These are phyloP conservation scores for Bimuria novae-zelandiae DNA, from an alignment of 2,329 filamentous ascomycete genomes.

Conservation along the genomic window DNA sequence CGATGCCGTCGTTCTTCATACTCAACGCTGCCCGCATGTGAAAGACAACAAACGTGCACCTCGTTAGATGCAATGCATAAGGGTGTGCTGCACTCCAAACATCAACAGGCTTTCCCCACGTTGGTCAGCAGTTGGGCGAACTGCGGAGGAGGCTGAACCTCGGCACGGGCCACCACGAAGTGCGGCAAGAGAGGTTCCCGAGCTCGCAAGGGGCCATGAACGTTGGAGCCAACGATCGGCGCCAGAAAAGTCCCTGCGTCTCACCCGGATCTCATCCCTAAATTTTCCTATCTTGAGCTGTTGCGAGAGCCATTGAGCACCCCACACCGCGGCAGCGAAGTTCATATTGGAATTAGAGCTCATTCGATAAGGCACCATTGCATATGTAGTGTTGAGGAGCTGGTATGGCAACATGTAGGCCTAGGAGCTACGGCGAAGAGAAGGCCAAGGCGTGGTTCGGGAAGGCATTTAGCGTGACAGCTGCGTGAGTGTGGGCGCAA, in stretches of 20 bases:
- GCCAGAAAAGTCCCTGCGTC: slow-evolving; percentile 3
- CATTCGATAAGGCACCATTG: neutral
- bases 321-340: neutral
- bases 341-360: neutral
- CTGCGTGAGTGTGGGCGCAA: slow-evolving; percentile 5
- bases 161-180: slow-evolving; percentile 3
- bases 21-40: neutral
- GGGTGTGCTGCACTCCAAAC: neutral
- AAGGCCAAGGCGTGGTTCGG: neutral
- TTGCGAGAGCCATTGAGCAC: neutral
- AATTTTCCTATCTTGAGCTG: neutral
- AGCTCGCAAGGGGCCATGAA: slow-evolving; percentile 4
- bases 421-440: neutral
- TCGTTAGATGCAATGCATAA: neutral
- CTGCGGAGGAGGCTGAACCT: neutral
- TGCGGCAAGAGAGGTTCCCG: slow-evolving; percentile 1
- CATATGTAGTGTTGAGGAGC: neutral
- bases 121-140: neutral
- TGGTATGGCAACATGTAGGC: neutral
- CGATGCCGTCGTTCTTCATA: too few relatives aligned
- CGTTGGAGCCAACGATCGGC: slow-evolving; percentile 1
- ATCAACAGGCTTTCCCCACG: slow-evolving; percentile 4
- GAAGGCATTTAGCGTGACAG: neutral
- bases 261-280: neutral
- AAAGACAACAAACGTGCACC: neutral